Conservation (phyloP, 768 basidiomycete species). For the Lentinula sp. region DNA sequence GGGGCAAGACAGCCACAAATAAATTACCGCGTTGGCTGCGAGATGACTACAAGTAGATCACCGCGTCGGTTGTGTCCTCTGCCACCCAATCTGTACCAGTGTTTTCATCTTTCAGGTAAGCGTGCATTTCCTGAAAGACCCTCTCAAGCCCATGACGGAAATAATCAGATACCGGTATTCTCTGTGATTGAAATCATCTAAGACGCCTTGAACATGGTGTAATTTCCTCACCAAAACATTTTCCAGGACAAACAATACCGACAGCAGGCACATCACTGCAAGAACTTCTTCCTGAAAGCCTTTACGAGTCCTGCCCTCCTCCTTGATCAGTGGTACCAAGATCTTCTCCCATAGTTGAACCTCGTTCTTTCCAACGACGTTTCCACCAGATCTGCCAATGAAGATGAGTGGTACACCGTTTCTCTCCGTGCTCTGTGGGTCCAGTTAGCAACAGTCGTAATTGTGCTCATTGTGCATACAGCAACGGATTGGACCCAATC, state of each 20-base stretch:
- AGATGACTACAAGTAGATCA: too few species aligned
- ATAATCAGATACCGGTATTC: background rate
- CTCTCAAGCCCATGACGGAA: background rate
- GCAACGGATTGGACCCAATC: conserved; percentile 1
- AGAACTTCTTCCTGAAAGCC: background rate
- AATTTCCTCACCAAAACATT: background rate
- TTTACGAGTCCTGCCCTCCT: background rate
- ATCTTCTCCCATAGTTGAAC: background rate
- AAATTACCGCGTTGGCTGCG: background rate
- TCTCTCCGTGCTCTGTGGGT: background rate
- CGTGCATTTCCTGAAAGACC: background rate
- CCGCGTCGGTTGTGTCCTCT: too few species aligned
- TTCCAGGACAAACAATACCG: background rate
- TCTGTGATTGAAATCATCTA: background rate
- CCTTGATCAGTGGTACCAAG: background rate
- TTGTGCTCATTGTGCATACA: background rate
- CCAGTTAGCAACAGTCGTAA: background rate
- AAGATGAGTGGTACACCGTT: background rate
- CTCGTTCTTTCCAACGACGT: background rate
- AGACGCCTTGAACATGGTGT: background rate
- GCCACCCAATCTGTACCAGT: too few species aligned
- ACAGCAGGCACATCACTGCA: background rate
- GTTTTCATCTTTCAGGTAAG: background rate
- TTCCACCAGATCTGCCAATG: background rate
- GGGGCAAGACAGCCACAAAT: background rate